Percentiles rank a stretch among this genome's conserved stretches.
Evolutionary conservation across 768 basidiomycete species (phyloP).

Genomic region (Tylopilus sp.): DNA sequence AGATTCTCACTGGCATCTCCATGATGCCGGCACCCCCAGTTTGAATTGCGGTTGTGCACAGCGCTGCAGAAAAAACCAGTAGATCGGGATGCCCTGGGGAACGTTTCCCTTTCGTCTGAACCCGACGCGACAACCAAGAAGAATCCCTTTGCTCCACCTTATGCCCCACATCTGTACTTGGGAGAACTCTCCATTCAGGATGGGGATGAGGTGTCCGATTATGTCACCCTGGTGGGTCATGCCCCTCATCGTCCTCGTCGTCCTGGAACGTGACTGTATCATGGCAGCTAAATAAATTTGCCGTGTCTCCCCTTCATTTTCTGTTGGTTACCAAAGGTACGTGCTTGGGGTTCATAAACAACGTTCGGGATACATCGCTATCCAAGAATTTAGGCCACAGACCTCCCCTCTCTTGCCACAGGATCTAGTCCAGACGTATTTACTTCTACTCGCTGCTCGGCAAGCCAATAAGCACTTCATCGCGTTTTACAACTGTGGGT

Average conservation of each 20-base stretch:
- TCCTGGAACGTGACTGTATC: conserved; percentile 2
- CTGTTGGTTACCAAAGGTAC: conserved; percentile 83
- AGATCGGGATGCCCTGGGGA: conserved; percentile 43
- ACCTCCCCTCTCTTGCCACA: conserved; percentile 73
- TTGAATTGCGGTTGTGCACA: conserved; percentile 82
- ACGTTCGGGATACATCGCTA: background rate
- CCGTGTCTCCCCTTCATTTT: conserved; percentile 82
- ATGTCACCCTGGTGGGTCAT: conserved; percentile 65
- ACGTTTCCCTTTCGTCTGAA: conserved; percentile 25
- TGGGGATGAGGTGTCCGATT: conserved; percentile 49
- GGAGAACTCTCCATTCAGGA: conserved; percentile 61
- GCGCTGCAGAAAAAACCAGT: conserved; percentile 77
- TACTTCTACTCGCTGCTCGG: conserved; percentile 66
- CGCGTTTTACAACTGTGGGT: conserved; percentile 88
- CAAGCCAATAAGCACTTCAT: conserved; percentile 58
- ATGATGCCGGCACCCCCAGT: conserved; percentile 62
- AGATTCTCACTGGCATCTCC: background rate
- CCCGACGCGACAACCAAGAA: conserved; percentile 24
- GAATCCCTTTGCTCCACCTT: conserved; percentile 88
- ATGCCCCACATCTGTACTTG: conserved; percentile 68
- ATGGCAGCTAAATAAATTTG: conserved; percentile 80
- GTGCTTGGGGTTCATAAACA: conserved; percentile 4
- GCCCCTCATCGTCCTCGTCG: background rate
- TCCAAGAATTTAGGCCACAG: conserved; percentile 70
- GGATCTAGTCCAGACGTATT: conserved; percentile 76